A percentile compares a stretch with the other conserved stretches of the same genome.
phyloP scores from a whole-genome alignment of 768 basidiomycete genomes.

The Lactarius quietus region DNA sequence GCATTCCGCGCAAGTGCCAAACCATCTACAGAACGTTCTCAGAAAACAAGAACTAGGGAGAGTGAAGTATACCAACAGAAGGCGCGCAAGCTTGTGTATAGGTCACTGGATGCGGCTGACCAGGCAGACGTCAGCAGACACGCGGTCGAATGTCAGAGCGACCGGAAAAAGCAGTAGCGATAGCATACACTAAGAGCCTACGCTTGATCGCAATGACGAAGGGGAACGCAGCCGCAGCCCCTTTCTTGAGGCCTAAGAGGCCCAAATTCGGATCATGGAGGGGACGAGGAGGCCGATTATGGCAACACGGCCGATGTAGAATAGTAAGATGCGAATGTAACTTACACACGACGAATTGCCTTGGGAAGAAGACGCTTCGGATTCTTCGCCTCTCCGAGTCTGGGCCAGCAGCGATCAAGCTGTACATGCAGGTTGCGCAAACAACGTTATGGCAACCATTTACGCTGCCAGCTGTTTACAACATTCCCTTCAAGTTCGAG shows the following conservation, averaged over 20 bases:
- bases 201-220: conserved; percentile 88
- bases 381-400: conserved; percentile 91
- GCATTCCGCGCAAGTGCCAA: conserved; percentile 80
- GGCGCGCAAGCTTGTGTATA: conserved; percentile 87
- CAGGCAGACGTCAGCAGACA: conserved; percentile 58
- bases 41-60: conserved; percentile 4
- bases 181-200: conserved; percentile 45
- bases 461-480: no score
- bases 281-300: conserved; percentile 87
- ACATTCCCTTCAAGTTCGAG: no score
- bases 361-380: conserved; percentile 66
- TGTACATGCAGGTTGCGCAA: conserved; percentile 54
- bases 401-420: conserved; percentile 88
- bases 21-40: conserved; percentile 50
- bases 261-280: conserved; percentile 53
- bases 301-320: conserved; percentile 58
- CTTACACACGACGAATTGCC: conserved; percentile 58
- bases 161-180: neutral
- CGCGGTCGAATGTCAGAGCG: neutral
- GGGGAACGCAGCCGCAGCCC: conserved; percentile 72
- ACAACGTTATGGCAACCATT: conserved; percentile 42
- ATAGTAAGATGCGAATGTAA: conserved; percentile 79
- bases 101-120: conserved; percentile 88
- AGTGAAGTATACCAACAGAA: conserved; percentile 53
- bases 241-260: conserved; percentile 50